Percentiles rank a stretch among this genome's conserved stretches.
Conservation (phyloP, 192 early-diverging fungal genomes). For the Linnemannia schmuckeri region DNA sequence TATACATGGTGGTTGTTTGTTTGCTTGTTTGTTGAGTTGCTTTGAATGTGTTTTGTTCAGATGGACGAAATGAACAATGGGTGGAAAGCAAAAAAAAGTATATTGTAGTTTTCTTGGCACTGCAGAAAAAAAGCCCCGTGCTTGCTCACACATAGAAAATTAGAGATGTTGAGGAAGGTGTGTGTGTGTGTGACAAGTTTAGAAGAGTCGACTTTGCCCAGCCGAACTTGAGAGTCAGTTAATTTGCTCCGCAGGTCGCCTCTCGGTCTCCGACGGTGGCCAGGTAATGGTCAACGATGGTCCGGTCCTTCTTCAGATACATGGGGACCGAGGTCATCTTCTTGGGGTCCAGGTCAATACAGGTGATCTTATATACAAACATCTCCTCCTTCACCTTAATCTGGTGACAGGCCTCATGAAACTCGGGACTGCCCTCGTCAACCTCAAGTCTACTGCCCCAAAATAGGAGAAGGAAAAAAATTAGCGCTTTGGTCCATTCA, state of each 20-base stretch:
- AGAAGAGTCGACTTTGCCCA: neutral
- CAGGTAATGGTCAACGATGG: slow-evolving; percentile 65
- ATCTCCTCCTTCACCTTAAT: slow-evolving; percentile 19
- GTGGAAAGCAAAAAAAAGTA: neutral
- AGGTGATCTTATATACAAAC: slow-evolving; percentile 63
- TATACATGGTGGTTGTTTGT: slow-evolving; percentile 16
- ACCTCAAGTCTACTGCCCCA: neutral
- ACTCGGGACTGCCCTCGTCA: neutral
- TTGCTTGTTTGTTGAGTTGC: neutral
- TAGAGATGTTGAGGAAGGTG: neutral
- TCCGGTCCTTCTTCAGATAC: slow-evolving; percentile 66
- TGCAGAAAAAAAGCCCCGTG: slow-evolving; percentile 8
- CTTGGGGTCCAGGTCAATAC: slow-evolving; percentile 84
- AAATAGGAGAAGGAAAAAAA: neutral
- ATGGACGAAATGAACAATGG: neutral
- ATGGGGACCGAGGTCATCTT: slow-evolving; percentile 66
- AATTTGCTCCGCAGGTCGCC: slow-evolving; percentile 21
- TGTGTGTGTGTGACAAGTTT: neutral
- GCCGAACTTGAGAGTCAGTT: neutral
- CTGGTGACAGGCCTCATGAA: slow-evolving; percentile 6
- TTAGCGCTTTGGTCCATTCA: neutral
- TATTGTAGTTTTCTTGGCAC: slow-evolving; percentile 20
- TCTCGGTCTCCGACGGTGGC: slow-evolving; percentile 27
- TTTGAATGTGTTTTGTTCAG: neutral
- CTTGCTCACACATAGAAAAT: neutral